These are phyloP conservation scores for Trichosphaerium sp. DNA, from an alignment of 78 protist genomes.

Conservation along the genomic window DNA sequence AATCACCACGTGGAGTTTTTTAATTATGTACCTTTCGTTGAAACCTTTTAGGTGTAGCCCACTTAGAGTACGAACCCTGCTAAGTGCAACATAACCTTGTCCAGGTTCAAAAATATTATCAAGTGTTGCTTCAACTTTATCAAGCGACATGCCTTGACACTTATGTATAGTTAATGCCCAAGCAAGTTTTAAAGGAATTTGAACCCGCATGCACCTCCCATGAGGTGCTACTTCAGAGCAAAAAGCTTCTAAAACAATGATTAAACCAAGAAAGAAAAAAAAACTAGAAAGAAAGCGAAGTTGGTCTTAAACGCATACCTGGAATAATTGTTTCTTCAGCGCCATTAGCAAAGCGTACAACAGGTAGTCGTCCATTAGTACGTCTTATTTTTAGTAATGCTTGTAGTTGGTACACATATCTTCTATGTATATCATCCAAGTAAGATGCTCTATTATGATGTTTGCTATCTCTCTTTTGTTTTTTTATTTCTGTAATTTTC, in stretches of 20 bases:
- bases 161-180: slow-evolving; percentile 76
- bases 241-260: no score
- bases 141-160: slow-evolving; percentile 67
- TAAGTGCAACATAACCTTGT: slow-evolving; percentile 56
- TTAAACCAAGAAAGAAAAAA: no score
- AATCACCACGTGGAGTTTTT: no score
- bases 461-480: no score
- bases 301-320: no score
- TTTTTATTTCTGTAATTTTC: no score
- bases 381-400: no score
- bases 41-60: slow-evolving; percentile 33
- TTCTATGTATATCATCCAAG: no score
- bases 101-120: slow-evolving; percentile 44
- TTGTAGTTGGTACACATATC: no score
- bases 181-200: slow-evolving; percentile 57
- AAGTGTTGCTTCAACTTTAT: slow-evolving; percentile 38
- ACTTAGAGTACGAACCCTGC: slow-evolving; percentile 37
- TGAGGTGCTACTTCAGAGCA: slow-evolving; percentile 4
- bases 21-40: no score
- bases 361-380: slow-evolving; percentile 20
- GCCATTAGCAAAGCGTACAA: slow-evolving; percentile 19
- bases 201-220: slow-evolving; percentile 34
- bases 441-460: no score
- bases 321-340: slow-evolving; percentile 20
- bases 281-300: no score